Conservation (phyloP, 495 filamentous ascomycete species). For the Pseudoneurospora amorphoporcata region DNA sequence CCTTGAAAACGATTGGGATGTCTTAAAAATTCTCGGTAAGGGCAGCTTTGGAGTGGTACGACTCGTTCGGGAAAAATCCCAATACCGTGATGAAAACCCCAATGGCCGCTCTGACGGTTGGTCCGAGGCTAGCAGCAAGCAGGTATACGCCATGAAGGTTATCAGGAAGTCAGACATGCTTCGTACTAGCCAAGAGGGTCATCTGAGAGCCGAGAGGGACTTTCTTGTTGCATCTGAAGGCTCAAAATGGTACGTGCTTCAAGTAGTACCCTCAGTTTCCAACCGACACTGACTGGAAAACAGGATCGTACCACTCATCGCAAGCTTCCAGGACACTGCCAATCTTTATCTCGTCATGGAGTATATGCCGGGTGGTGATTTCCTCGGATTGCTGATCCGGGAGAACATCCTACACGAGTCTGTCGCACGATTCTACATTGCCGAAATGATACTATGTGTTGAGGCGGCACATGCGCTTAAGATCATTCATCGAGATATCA, state of each 20-base stretch:
- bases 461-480: slow-evolving; percentile 80
- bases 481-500: slow-evolving; percentile 92
- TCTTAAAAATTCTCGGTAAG: slow-evolving; percentile 79
- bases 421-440: slow-evolving; percentile 73
- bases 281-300: background rate
- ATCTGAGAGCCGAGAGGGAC: slow-evolving; percentile 83
- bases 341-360: slow-evolving; percentile 93
- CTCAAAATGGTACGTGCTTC: slow-evolving; percentile 55
- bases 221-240: slow-evolving; percentile 78
- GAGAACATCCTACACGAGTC: slow-evolving; percentile 69
- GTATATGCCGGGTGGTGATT: slow-evolving; percentile 94
- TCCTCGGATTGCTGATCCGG: slow-evolving; percentile 73
- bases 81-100: slow-evolving; percentile 7
- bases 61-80: slow-evolving; percentile 57
- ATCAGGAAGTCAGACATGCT: slow-evolving; percentile 90
- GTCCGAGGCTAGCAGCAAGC: slow-evolving; percentile 27
- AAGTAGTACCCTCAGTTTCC: background rate
- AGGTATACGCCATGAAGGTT: slow-evolving; percentile 91
- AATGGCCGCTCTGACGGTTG: slow-evolving; percentile 9
- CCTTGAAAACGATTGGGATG: slow-evolving; percentile 54
- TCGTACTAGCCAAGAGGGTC: slow-evolving; percentile 79
- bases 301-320: slow-evolving; percentile 72
- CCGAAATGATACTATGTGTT: slow-evolving; percentile 91
- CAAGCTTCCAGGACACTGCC: slow-evolving; percentile 76
- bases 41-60: slow-evolving; percentile 90